Evolutionary conservation across 2,329 filamentous ascomycete species (phyloP).

Genomic region (Aotearoamyces nothofagi): DNA sequence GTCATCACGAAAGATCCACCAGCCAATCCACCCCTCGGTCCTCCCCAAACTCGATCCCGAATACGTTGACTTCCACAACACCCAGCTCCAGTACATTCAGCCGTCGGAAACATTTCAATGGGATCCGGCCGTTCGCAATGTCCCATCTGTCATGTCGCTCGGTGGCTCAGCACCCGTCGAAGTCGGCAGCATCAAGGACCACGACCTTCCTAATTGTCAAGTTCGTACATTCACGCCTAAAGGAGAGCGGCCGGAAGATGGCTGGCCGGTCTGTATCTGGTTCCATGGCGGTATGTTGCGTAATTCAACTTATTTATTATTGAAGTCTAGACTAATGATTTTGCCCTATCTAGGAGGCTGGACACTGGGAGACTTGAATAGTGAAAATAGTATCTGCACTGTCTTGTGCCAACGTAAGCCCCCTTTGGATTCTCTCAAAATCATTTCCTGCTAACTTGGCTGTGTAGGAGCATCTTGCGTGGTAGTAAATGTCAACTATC

Average conservation of each 20-base stretch:
- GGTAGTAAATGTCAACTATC: too few relatives aligned
- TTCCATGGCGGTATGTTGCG: slow-evolving; percentile 42
- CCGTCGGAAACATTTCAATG: slow-evolving; percentile 37
- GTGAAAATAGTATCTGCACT: slow-evolving; percentile 40
- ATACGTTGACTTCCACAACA: slow-evolving; percentile 15
- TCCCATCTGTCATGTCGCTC: slow-evolving; percentile 35
- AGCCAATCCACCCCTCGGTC: slow-evolving; percentile 12
- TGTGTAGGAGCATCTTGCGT: slow-evolving; percentile 30
- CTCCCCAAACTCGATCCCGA: slow-evolving; percentile 10
- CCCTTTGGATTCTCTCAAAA: too few relatives aligned
- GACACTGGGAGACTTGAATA: slow-evolving; percentile 40
- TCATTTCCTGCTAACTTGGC: too few relatives aligned
- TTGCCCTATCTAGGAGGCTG: too few relatives aligned
- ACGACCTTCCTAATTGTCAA: slow-evolving; percentile 29
- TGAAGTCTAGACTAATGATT: too few relatives aligned
- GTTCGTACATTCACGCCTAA: slow-evolving; percentile 35
- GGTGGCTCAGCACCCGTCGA: slow-evolving; percentile 32
- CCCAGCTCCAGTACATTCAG: slow-evolving; percentile 11
- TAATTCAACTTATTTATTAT: too few relatives aligned
- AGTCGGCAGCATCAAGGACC: slow-evolving; percentile 26
- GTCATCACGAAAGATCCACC: too few relatives aligned
- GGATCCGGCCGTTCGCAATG: slow-evolving; percentile 31
- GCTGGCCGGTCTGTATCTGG: slow-evolving; percentile 41
- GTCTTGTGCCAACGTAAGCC: slow-evolving; percentile 30
- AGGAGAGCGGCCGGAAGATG: slow-evolving; percentile 24